Conservation (phyloP, 2,329 filamentous ascomycete species). For the Aspergillus pseudotamarii region DNA sequence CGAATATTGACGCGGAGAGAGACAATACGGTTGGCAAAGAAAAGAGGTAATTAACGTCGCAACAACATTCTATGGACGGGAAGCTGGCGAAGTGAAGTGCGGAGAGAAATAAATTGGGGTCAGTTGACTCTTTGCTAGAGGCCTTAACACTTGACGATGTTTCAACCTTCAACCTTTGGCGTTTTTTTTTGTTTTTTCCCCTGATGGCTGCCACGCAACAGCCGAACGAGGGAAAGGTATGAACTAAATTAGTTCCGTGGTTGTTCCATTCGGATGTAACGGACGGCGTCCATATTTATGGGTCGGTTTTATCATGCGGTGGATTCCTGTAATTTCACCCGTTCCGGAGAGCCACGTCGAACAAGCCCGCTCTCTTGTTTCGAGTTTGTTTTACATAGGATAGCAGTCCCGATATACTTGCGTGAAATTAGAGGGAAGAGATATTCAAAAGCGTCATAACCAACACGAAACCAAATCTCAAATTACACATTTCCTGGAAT, state of each 20-base stretch:
- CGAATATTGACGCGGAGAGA: slow-evolving; percentile 13
- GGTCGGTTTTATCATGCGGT: background rate
- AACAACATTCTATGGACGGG: slow-evolving; percentile 20
- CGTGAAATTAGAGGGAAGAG: background rate
- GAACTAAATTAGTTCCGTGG: slow-evolving; percentile 4
- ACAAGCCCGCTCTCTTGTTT: background rate
- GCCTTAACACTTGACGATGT: background rate
- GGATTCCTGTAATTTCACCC: background rate
- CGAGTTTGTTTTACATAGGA: background rate
- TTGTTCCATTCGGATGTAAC: background rate
- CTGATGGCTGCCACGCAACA: background rate
- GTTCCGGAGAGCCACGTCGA: background rate
- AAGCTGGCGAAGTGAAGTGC: background rate
- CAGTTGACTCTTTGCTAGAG: background rate
- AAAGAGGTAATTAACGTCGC: background rate
- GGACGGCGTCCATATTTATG: background rate
- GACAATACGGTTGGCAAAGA: slow-evolving; percentile 8
- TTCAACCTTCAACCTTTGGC: background rate
- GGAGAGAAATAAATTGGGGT: background rate
- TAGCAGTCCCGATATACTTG: background rate
- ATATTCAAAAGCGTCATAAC: background rate
- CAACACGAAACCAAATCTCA: background rate
- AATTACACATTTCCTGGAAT: background rate
- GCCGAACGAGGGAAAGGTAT: background rate
- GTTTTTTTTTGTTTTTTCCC: background rate